Conservation (phyloP, 2,329 filamentous ascomycete species). For the Penicillium sp. region DNA sequence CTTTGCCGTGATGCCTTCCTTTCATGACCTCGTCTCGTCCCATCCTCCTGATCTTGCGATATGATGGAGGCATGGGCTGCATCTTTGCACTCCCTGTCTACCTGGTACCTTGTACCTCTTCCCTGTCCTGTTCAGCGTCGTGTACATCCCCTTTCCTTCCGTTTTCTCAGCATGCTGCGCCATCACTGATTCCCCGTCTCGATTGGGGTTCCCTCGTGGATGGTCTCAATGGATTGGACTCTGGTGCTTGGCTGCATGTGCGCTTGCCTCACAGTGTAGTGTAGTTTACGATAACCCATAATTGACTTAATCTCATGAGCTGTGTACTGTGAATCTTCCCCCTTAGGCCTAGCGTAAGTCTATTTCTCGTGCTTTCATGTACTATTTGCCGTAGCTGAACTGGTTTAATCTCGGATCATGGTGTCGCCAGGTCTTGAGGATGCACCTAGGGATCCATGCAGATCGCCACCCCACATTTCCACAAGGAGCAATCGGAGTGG, state of each 20-base stretch:
- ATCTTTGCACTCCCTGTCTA: slow-evolving; percentile 1
- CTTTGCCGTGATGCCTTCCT: slow-evolving; percentile 18
- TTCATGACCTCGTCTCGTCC: slow-evolving; percentile 16
- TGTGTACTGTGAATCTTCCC: neutral
- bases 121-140: slow-evolving; percentile 12
- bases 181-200: slow-evolving; percentile 5
- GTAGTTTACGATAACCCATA: slow-evolving; percentile 22
- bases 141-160: slow-evolving; percentile 14
- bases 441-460: too few species aligned
- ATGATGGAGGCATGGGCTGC: slow-evolving; percentile 2
- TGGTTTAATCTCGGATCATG: too few species aligned
- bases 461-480: neutral
- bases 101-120: slow-evolving; percentile 3
- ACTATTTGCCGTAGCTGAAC: too few species aligned
- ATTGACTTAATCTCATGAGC: slow-evolving; percentile 12
- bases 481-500: slow-evolving; percentile 8
- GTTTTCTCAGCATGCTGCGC: slow-evolving; percentile 6
- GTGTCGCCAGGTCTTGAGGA: too few species aligned
- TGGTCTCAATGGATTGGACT: slow-evolving; percentile 5
- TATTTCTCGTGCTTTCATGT: neutral
- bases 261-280: slow-evolving; percentile 14
- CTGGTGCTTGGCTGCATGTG: neutral
- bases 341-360: neutral
- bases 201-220: slow-evolving; percentile 5
- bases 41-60: slow-evolving; percentile 10